phyloP scores from a whole-genome alignment of 345 rosid species.

The Bretschneidera sinensis region DNA sequence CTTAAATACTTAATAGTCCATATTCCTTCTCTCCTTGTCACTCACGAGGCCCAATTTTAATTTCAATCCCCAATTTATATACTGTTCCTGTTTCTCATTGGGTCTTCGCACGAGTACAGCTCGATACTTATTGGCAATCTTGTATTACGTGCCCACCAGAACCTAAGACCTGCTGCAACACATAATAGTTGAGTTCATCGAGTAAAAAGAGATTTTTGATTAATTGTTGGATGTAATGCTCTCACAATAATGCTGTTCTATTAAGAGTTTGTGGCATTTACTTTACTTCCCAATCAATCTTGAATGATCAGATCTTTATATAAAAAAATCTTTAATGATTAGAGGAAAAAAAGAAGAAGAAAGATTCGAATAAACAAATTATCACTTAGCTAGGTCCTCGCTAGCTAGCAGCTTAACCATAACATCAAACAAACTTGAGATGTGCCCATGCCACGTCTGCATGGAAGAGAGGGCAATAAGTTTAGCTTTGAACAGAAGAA shows the following conservation, averaged over 20 bases:
- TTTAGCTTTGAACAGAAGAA: conserved; percentile 5
- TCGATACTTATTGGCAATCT: conserved; percentile 24
- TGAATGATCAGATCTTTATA: too few species aligned
- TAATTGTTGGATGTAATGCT: too few species aligned
- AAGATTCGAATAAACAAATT: too few species aligned
- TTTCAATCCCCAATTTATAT: neutral
- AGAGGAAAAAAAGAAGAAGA: too few species aligned
- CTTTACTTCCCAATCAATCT: too few species aligned
- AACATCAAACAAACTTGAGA: too few species aligned
- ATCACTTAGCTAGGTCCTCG: too few species aligned
- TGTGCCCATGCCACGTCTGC: conserved; percentile 15
- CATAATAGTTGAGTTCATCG: neutral
- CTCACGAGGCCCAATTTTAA: conserved; percentile 5
- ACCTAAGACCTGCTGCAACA: too few species aligned
- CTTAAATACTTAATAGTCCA: conserved; percentile 14
- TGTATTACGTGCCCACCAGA: conserved; percentile 23
- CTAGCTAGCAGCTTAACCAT: too few species aligned
- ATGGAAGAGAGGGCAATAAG: conserved; percentile 16
- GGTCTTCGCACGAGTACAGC: conserved; percentile 61
- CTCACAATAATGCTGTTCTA: neutral
- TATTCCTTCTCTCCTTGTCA: conserved; percentile 17
- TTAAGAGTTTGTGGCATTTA: neutral
- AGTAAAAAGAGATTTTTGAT: too few species aligned
- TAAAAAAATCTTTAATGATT: too few species aligned
- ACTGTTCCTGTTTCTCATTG: conserved; percentile 11